These are phyloP conservation scores for Conringia planisiliqua DNA, from an alignment of 345 rosid genomes.

Conservation along the genomic window DNA sequence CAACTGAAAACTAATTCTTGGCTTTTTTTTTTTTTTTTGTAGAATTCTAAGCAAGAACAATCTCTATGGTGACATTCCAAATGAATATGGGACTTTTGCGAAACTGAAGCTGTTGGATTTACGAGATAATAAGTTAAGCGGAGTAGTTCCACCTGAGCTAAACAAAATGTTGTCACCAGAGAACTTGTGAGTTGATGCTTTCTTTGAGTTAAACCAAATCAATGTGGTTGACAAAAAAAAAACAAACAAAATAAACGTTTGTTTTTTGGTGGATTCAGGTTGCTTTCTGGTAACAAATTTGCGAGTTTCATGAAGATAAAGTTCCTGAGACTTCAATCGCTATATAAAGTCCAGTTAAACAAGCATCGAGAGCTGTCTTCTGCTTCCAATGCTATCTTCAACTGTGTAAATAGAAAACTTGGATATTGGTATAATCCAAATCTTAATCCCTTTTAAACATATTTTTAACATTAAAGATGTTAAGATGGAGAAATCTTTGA, in stretches of 20 bases:
- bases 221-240: neutral
- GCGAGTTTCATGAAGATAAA: slow-evolving; percentile 48
- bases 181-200: slow-evolving; percentile 55
- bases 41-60: slow-evolving; percentile 55
- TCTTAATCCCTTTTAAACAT: neutral
- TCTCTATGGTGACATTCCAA: slow-evolving; percentile 64
- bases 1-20: slow-evolving; percentile 4
- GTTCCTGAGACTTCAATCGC: slow-evolving; percentile 51
- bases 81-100: slow-evolving; percentile 54
- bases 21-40: slow-evolving; percentile 12
- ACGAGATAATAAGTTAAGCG: slow-evolving; percentile 62
- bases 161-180: slow-evolving; percentile 45
- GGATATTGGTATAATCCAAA: slow-evolving; percentile 55
- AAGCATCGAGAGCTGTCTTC: slow-evolving; percentile 35
- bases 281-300: slow-evolving; percentile 67
- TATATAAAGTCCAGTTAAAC: slow-evolving; percentile 54
- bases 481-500: neutral
- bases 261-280: slow-evolving; percentile 40
- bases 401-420: slow-evolving; percentile 53
- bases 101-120: slow-evolving; percentile 65
- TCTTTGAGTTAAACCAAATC: neutral
- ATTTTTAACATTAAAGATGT: neutral
- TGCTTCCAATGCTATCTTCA: slow-evolving; percentile 14
- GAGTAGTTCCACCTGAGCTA: slow-evolving; percentile 64
- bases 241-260: neutral